Conservation (phyloP, 805 yeast species). For the Pichia pseudocactophila region DNA sequence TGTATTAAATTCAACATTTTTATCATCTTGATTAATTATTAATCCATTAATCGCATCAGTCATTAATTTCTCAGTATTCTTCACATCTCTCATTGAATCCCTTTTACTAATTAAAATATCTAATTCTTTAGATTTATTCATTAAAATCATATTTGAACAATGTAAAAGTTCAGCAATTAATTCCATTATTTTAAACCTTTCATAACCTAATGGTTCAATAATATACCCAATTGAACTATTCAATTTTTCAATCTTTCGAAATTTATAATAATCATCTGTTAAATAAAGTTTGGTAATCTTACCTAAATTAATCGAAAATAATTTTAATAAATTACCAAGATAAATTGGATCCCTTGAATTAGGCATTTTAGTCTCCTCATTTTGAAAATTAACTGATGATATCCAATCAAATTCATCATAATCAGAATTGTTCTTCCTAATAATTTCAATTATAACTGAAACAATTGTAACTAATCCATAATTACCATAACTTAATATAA, state of each 20-base stretch:
- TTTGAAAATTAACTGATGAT: conserved; percentile 14
- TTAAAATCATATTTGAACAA: conserved; percentile 88
- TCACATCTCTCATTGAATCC: conserved; percentile 56
- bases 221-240: conserved; percentile 48
- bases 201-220: conserved; percentile 76
- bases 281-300: conserved; percentile 26
- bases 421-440: conserved; percentile 90
- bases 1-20: conserved; percentile 4
- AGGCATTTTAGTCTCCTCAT: conserved; percentile 49
- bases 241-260: conserved; percentile 8
- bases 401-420: conserved; percentile 54
- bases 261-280: conserved; percentile 21
- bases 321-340: conserved; percentile 71
- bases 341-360: conserved; percentile 85
- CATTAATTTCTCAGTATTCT: conserved; percentile 32
- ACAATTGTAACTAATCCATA: conserved; percentile 85
- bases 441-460: conserved; percentile 85
- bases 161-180: conserved; percentile 87
- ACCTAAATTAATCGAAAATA: conserved; percentile 47
- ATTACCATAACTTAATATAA: conserved; percentile 72
- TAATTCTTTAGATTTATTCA: conserved; percentile 65
- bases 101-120: conserved; percentile 57
- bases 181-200: conserved; percentile 83
- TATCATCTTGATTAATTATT: conserved; percentile 18
- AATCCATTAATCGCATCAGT: conserved; percentile 28